A percentile compares a stretch with the other conserved stretches of the same genome.
Conservation (phyloP, 2,329 filamentous ascomycete species). For the Alternaria panax region DNA sequence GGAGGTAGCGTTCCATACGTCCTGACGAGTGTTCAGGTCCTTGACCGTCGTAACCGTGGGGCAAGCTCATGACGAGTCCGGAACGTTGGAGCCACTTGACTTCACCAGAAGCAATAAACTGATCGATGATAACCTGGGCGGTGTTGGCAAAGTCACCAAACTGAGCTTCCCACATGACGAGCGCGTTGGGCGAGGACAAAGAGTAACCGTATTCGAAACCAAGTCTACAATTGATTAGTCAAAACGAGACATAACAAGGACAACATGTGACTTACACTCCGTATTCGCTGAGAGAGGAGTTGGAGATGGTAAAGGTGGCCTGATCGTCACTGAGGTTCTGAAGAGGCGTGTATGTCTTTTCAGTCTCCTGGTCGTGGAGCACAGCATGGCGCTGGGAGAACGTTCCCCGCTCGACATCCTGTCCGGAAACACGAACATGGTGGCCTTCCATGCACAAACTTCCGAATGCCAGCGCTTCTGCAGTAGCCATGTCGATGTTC, state of each 20-base stretch:
- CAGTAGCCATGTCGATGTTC: slow-evolving; percentile 97
- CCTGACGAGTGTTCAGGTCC: slow-evolving; percentile 98
- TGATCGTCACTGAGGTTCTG: slow-evolving; percentile 90
- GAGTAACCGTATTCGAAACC: slow-evolving; percentile 99
- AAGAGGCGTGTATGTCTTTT: slow-evolving; percentile 90
- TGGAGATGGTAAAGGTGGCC: slow-evolving; percentile 94
- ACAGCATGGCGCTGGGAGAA: slow-evolving; percentile 98
- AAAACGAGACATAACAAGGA: not conserved
- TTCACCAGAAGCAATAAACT: slow-evolving; percentile 97
- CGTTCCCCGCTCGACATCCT: slow-evolving; percentile 99
- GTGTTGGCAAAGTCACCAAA: slow-evolving; percentile 99
- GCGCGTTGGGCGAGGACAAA: slow-evolving; percentile 90
- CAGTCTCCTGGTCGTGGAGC: slow-evolving; percentile 95
- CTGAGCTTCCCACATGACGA: slow-evolving; percentile 99
- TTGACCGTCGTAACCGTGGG: slow-evolving; percentile 97
- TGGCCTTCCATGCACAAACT: slow-evolving; percentile 90
- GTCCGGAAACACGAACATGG: slow-evolving; percentile 95
- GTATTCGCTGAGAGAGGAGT: slow-evolving; percentile 84
- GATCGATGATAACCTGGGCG: slow-evolving; percentile 97
- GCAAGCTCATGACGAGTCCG: slow-evolving; percentile 92
- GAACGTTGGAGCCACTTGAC: slow-evolving; percentile 99
- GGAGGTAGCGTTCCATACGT: slow-evolving; percentile 94
- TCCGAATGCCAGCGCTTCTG: slow-evolving; percentile 94
- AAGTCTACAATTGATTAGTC: slow-evolving; percentile 63
- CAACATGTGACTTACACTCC: slow-evolving; percentile 61